phyloP scores from a whole-genome alignment of 352 stramenopile species.

The Phytopythium ostracodes region DNA sequence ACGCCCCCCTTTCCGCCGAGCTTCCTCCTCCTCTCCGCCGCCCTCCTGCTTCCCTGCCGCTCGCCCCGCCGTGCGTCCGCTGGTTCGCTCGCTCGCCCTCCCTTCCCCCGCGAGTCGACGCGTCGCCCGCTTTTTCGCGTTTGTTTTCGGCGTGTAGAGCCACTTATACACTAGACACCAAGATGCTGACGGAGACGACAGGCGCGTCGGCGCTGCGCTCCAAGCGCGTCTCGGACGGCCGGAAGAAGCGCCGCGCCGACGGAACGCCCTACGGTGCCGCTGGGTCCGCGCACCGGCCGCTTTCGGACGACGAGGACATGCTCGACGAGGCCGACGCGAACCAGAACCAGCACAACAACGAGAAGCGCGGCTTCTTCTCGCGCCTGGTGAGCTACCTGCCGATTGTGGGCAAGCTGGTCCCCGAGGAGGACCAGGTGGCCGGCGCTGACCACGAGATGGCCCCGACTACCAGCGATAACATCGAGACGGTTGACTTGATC shows the following conservation, averaged over 20 bases:
- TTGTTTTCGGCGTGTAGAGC: not conserved
- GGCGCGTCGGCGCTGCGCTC: slow-evolving; percentile 18
- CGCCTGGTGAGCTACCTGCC: slow-evolving; percentile 66
- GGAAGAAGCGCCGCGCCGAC: slow-evolving; percentile 32
- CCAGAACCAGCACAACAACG: slow-evolving; percentile 1
- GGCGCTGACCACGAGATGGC: slow-evolving; percentile 10
- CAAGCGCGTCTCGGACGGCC: slow-evolving; percentile 10
- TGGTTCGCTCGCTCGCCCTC: not conserved
- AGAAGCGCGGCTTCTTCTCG: slow-evolving; percentile 36
- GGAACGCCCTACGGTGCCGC: slow-evolving; percentile 32
- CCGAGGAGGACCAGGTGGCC: slow-evolving; percentile 28
- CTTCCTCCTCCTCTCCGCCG: not conserved
- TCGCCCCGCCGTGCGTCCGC: not conserved
- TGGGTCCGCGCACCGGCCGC: slow-evolving; percentile 13
- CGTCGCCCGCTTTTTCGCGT: not conserved
- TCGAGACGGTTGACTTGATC: slow-evolving; percentile 16
- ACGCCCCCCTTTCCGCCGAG: too few species aligned
- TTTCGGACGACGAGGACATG: slow-evolving; percentile 9
- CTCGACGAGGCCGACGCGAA: slow-evolving; percentile 8
- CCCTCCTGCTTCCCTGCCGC: not conserved
- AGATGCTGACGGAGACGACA: slow-evolving; percentile 26
- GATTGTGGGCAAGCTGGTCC: slow-evolving; percentile 49
- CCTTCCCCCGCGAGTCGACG: not conserved
- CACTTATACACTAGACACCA: not conserved
- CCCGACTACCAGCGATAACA: slow-evolving; percentile 9